Evolutionary conservation across 2,329 filamentous ascomycete genomes (phyloP).

Genomic region (Teratosphaeria pseudoeucalypti): DNA sequence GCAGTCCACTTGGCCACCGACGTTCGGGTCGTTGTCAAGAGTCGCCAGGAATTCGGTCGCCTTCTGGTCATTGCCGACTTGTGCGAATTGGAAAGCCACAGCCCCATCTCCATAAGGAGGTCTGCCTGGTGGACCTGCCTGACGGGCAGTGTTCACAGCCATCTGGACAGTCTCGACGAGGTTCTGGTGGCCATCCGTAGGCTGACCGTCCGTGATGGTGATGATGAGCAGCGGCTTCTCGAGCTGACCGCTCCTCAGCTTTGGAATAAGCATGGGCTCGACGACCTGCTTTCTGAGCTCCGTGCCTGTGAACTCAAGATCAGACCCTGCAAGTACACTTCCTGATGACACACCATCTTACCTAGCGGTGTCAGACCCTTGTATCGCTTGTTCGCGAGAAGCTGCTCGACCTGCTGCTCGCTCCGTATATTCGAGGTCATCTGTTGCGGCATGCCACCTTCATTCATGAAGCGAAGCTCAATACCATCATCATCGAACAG

Average conservation of each 20-base stretch:
- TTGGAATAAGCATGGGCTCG: conserved; percentile 47
- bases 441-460: conserved; percentile 35
- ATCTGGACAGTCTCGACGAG: conserved; percentile 49
- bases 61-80: conserved; percentile 56
- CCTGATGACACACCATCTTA: neutral
- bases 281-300: conserved; percentile 53
- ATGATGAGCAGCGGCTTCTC: conserved; percentile 57
- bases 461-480: conserved; percentile 61
- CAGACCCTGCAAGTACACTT: neutral
- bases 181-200: conserved; percentile 48
- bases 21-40: conserved; percentile 52
- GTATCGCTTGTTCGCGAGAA: conserved; percentile 51
- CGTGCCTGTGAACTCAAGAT: conserved; percentile 31
- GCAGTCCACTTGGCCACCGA: conserved; percentile 55
- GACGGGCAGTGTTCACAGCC: conserved; percentile 41
- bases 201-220: conserved; percentile 56
- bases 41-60: conserved; percentile 54
- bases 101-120: conserved; percentile 44
- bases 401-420: conserved; percentile 47
- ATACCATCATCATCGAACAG: conserved; percentile 63
- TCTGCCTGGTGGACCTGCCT: conserved; percentile 6
- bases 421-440: conserved; percentile 45
- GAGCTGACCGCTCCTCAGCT: conserved; percentile 43
- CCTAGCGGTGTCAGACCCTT: conserved; percentile 56
- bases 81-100: conserved; percentile 58